These are phyloP conservation scores for Leonotis leonurus DNA, from an alignment of 257 asterid species.

Conservation along the genomic window DNA sequence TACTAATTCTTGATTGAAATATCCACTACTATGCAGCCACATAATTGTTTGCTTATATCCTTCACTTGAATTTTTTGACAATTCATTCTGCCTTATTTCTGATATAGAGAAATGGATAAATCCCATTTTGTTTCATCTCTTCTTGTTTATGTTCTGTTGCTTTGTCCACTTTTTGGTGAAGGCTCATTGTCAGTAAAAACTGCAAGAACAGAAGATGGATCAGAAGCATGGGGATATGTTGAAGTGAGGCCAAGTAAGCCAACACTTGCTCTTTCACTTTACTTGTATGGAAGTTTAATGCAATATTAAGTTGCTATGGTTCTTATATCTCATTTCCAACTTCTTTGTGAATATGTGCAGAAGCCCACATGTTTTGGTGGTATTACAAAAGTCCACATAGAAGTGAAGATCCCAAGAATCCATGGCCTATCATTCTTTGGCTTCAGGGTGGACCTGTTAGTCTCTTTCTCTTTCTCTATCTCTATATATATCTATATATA, in stretches of 20 bases:
- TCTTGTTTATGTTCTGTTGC: neutral
- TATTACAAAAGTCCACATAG: constrained; percentile 63
- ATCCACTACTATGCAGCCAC: too few relatives aligned
- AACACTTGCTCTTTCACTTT: neutral
- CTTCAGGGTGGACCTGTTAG: constrained; percentile 93
- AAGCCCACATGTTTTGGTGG: constrained; percentile 95
- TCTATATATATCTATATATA: too few relatives aligned
- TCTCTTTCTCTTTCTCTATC: neutral
- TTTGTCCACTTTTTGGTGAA: neutral
- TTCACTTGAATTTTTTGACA: too few relatives aligned
- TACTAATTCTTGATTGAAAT: too few relatives aligned
- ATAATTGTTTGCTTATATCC: too few relatives aligned
- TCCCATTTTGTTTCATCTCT: neutral
- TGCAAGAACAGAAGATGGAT: constrained; percentile 45
- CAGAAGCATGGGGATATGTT: constrained; percentile 84
- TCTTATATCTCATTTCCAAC: neutral
- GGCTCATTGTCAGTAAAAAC: constrained; percentile 16
- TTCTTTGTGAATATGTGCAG: constrained; percentile 26
- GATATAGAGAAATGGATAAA: neutral
- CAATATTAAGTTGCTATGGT: neutral
- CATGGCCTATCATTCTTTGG: constrained; percentile 93
- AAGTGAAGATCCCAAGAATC: constrained; percentile 47
- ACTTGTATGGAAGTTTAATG: neutral
- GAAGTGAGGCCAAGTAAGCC: constrained; percentile 26
- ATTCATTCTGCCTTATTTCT: neutral